Evolutionary conservation across 2,329 filamentous ascomycete species (phyloP).

Genomic region (Fusarium algeriense): DNA sequence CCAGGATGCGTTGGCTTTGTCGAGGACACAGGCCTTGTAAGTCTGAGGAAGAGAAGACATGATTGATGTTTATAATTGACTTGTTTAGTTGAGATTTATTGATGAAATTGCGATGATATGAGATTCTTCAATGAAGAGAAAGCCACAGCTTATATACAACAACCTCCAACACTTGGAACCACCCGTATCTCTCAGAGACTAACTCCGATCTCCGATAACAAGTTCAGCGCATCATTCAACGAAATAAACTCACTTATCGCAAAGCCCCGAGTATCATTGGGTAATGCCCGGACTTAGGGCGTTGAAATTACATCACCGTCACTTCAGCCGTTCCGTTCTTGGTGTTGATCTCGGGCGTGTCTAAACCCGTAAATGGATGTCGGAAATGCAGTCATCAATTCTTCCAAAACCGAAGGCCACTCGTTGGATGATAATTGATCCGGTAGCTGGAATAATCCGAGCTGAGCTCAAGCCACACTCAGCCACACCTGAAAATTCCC

Average conservation of each 20-base stretch:
- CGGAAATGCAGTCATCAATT: constrained; percentile 31
- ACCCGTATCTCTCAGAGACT: neutral
- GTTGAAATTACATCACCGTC: constrained; percentile 29
- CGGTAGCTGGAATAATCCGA: constrained; percentile 32
- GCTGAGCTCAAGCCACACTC: constrained; percentile 30
- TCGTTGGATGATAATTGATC: constrained; percentile 32
- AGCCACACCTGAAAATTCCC: constrained; percentile 46
- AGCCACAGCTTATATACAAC: constrained; percentile 4
- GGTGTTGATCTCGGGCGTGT: constrained; percentile 29
- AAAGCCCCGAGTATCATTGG: constrained; percentile 9
- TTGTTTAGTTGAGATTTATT: neutral
- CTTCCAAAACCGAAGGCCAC: constrained; percentile 39
- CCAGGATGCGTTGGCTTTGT: constrained; percentile 64
- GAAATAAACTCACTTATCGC: neutral
- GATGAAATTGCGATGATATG: neutral
- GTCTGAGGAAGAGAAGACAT: constrained; percentile 68
- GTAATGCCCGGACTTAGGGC: constrained; percentile 15
- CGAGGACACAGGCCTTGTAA: constrained; percentile 74
- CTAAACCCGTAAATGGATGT: constrained; percentile 23
- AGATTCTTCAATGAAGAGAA: neutral
- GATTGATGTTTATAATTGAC: neutral
- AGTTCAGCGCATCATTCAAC: neutral
- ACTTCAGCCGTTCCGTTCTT: neutral
- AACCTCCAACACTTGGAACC: neutral
- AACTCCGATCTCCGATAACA: constrained; percentile 1